phyloP scores from a whole-genome alignment of 2,329 filamentous ascomycete species.

The Diaporthe longicolla region DNA sequence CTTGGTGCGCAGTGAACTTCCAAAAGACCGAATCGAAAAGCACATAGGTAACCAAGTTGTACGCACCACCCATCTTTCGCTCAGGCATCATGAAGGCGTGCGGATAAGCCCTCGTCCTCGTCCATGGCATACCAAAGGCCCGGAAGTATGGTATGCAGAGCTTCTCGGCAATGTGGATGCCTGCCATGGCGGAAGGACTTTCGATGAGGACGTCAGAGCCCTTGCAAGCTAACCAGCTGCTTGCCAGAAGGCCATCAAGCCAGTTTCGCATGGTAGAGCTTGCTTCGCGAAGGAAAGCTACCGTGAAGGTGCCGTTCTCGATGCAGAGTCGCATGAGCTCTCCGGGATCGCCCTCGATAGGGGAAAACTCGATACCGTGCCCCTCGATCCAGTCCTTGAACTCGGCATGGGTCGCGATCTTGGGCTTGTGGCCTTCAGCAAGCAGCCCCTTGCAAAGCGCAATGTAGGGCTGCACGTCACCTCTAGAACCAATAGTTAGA shows the following conservation, averaged over 20 bases:
- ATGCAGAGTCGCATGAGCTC: constrained; percentile 97
- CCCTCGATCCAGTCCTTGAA: constrained; percentile 90
- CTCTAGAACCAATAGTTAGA: constrained; percentile 93
- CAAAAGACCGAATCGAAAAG: constrained; percentile 98
- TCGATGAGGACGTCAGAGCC: constrained; percentile 93
- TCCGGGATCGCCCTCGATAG: constrained; percentile 90
- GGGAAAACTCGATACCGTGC: constrained; percentile 94
- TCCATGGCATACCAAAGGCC: constrained; percentile 99
- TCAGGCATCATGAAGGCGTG: constrained; percentile 96
- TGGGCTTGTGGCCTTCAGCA: constrained; percentile 86
- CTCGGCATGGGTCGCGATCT: constrained; percentile 92
- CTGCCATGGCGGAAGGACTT: constrained; percentile 95
- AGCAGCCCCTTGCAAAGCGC: constrained; percentile 92
- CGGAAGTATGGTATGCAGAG: constrained; percentile 95
- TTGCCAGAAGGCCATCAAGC: constrained; percentile 89
- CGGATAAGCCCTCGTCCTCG: constrained; percentile 92
- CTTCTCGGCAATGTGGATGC: constrained; percentile 96
- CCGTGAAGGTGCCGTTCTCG: constrained; percentile 97
- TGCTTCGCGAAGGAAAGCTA: constrained; percentile 89
- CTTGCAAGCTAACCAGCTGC: constrained; percentile 87
- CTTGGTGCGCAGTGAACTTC: constrained; percentile 90
- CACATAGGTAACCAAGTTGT: constrained; percentile 95
- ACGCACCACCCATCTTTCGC: constrained; percentile 93
- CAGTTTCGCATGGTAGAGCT: constrained; percentile 92
- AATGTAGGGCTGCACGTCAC: constrained; percentile 98